Evolutionary conservation across 2,329 filamentous ascomycete species (phyloP), one percentile per base, ranked within the genome.

Genomic region (Atkinsonella texensis): DNA sequence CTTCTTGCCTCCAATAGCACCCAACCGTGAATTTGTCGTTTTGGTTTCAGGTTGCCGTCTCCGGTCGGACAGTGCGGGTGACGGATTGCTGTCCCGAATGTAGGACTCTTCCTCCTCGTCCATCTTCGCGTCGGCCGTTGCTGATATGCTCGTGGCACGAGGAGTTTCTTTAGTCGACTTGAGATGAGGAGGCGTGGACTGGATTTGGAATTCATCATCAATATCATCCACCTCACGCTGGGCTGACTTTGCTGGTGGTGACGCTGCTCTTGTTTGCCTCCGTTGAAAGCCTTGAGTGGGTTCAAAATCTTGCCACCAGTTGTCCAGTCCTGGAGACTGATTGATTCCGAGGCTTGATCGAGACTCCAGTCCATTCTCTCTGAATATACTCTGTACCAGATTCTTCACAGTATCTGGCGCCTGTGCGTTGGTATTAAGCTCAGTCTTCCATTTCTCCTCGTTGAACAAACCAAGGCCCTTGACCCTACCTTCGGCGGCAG

Each of bases 171-270:
- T 54, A 32, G 59, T 57, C 12, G 65, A 58, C 46, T 55, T 57
- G 41, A 70, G 61, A 42, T 64, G 65, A 13, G 71, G 68, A 3
- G 74, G 74, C 1, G 74, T 75, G 18, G 67, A 63, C 53, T 77
- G 76, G 8, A 77, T 65, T 55, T 79, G 71, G 46, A 78, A 79
- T 51, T 76, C 75, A 44, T 71, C 71, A n/a, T 73, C 72, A 11
- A 74, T 69, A 4, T 66, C 66, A 18, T 28, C 28, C 28, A 4
- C 28, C 28, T 28, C 28, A 28, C 28, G 28, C 28, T 28, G 28
- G 28, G 28, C 28, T 28, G 28, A 28, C 4, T 28, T 28, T 8
- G 28, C 28, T 28, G 28, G 28, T 15, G 48, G 45, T 2, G 20
- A 11, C 13, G 48, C 6, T 2, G n/a, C 23, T 15, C 47, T 35